phyloP scores from a whole-genome alignment of 345 rosid genomes.

The Salix brachista region DNA sequence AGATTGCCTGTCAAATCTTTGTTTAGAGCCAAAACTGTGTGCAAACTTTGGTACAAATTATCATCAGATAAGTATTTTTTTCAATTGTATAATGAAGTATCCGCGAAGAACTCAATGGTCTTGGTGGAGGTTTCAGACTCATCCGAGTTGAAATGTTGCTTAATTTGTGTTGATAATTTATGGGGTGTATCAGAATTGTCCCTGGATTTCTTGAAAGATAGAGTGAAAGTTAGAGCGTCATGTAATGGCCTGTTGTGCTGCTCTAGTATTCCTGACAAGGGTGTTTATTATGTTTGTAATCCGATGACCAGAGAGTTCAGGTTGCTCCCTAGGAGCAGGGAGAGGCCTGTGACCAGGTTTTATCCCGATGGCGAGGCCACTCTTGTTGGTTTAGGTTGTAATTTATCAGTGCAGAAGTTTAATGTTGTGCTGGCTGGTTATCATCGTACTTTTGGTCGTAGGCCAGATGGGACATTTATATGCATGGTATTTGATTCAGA shows the following conservation, averaged over 20 bases:
- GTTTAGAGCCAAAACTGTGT: slow-evolving; percentile 61
- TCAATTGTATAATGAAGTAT: slow-evolving; percentile 45
- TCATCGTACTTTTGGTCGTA: slow-evolving; percentile 74
- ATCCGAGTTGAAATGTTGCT: slow-evolving; percentile 40
- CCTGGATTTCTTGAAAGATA: slow-evolving; percentile 61
- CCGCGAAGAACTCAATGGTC: slow-evolving; percentile 46
- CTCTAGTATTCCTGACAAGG: slow-evolving; percentile 76
- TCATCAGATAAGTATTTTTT: slow-evolving; percentile 56
- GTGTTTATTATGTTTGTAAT: slow-evolving; percentile 76
- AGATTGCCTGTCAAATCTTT: slow-evolving; percentile 75
- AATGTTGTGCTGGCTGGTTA: slow-evolving; percentile 74
- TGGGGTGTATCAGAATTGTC: slow-evolving; percentile 71
- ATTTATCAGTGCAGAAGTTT: slow-evolving; percentile 39
- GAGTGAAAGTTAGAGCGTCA: slow-evolving; percentile 74
- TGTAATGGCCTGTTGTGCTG: slow-evolving; percentile 88
- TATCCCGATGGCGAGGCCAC: slow-evolving; percentile 82
- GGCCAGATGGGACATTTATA: slow-evolving; percentile 71
- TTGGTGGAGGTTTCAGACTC: slow-evolving; percentile 61
- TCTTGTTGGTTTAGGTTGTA: slow-evolving; percentile 73
- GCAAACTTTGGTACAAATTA: slow-evolving; percentile 66
- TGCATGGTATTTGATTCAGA: slow-evolving; percentile 79
- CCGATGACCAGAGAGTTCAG: slow-evolving; percentile 71
- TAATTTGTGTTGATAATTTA: slow-evolving; percentile 58
- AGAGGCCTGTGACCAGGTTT: slow-evolving; percentile 67
- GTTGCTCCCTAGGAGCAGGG: slow-evolving; percentile 62